phyloP scores from a whole-genome alignment of 2,329 filamentous ascomycete species.

The Graphilbum ipis-grandicollis region DNA sequence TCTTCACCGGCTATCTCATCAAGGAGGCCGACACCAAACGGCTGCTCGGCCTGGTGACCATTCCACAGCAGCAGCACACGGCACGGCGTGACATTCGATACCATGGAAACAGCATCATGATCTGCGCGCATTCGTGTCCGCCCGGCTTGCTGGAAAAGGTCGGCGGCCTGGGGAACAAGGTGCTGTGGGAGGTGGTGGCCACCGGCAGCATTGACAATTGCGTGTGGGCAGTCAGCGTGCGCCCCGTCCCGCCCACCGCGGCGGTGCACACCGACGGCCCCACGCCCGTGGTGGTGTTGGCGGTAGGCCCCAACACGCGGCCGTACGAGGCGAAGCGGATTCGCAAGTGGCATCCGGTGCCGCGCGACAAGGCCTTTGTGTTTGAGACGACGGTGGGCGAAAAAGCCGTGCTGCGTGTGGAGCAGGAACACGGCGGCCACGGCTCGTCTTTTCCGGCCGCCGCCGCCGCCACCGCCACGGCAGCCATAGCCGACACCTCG shows the following conservation, averaged over 20 bases:
- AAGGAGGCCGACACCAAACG: conserved; percentile 51
- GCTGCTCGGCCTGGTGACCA: conserved; percentile 50
- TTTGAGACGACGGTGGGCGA: conserved; percentile 79
- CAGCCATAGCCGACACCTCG: too few species aligned
- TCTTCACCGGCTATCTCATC: conserved; percentile 87
- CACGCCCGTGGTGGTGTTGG: conserved; percentile 66
- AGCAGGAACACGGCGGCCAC: conserved; percentile 40
- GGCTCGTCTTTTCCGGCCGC: too few species aligned
- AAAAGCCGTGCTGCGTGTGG: conserved; percentile 68
- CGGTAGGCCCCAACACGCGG: conserved; percentile 55
- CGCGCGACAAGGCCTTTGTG: conserved; percentile 50
- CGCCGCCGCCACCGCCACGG: too few species aligned
- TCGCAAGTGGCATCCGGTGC: conserved; percentile 63
- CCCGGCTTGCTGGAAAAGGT: conserved; percentile 61
- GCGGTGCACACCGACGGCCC: conserved; percentile 64
- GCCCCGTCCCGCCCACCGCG: conserved; percentile 45
- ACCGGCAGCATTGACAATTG: conserved; percentile 59
- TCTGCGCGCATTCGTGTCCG: conserved; percentile 61
- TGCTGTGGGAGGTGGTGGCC: conserved; percentile 70
- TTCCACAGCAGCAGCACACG: conserved; percentile 35
- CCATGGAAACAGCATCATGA: conserved; percentile 81
- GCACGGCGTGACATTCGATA: conserved; percentile 52
- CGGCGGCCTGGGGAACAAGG: conserved; percentile 69
- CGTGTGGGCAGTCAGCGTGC: conserved; percentile 73
- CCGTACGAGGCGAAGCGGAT: conserved; percentile 72